phyloP scores from a whole-genome alignment of 257 asterid genomes.

The Verbena officinalis region DNA sequence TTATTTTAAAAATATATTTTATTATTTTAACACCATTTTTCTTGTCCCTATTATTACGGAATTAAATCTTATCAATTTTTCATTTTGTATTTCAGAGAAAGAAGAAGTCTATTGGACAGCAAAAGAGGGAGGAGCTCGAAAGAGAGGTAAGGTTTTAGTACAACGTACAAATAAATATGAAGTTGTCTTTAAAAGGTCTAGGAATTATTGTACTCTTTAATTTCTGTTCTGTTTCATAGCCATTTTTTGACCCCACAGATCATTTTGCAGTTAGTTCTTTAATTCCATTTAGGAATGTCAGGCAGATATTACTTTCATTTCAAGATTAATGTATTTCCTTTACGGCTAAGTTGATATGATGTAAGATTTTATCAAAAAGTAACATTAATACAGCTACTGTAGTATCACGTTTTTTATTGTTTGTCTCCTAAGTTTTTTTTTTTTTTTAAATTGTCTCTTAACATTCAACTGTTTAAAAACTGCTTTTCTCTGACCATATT shows the following conservation, averaged over 20 bases:
- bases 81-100: conserved; percentile 45
- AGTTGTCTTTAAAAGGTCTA: neutral
- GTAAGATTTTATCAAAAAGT: neutral
- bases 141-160: conserved; percentile 62
- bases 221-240: neutral
- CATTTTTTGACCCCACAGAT: neutral
- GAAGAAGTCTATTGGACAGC: conserved; percentile 50
- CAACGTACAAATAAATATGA: conserved; percentile 3
- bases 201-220: neutral
- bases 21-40: no score
- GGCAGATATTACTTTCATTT: neutral
- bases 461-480: no score
- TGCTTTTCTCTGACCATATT: no score
- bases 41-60: no score
- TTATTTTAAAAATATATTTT: no score
- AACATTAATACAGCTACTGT: no score
- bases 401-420: no score
- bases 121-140: conserved; percentile 72
- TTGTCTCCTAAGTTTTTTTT: no score
- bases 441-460: no score
- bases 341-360: neutral
- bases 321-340: neutral
- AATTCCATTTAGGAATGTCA: neutral
- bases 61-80: neutral
- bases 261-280: neutral